Evolutionary conservation across 2,329 filamentous ascomycete genomes (phyloP).

Genomic region (Sporothrix luriei): DNA sequence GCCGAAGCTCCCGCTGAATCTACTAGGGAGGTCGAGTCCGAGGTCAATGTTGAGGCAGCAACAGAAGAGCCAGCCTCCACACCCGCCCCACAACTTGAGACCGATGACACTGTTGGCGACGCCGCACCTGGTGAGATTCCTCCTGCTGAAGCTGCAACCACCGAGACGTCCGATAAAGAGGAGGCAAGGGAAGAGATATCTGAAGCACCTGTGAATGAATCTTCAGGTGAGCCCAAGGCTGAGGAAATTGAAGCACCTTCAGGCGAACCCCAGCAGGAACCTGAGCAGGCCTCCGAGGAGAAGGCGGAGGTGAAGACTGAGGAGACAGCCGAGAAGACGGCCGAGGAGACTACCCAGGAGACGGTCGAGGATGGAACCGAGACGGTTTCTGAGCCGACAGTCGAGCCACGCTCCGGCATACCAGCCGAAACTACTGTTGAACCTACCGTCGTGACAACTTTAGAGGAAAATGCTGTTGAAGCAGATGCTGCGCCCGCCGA

Average conservation of each 20-base stretch:
- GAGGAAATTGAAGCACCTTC: background rate
- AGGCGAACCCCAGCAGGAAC: background rate
- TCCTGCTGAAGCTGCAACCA: background rate
- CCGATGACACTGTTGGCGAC: background rate
- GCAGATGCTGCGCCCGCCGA: background rate
- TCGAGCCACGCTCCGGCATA: background rate
- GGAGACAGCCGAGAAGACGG: background rate
- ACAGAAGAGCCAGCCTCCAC: background rate
- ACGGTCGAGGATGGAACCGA: background rate
- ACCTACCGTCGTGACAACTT: background rate
- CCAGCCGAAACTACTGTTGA: background rate
- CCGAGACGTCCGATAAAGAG: background rate
- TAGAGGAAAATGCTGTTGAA: background rate
- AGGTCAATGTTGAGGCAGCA: slow-evolving; percentile 9
- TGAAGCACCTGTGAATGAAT: background rate
- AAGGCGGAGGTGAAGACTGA: background rate
- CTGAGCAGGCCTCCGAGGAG: background rate
- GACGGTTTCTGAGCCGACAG: background rate
- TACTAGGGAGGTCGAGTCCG: slow-evolving; percentile 15
- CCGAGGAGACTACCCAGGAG: background rate
- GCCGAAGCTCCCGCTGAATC: background rate
- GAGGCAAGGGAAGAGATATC: background rate
- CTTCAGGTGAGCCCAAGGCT: background rate
- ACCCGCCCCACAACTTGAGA: background rate
- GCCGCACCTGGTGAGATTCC: background rate